These are phyloP conservation scores for Nicotiana paniculata DNA, from an alignment of 257 asterid genomes.

Conservation along the genomic window DNA sequence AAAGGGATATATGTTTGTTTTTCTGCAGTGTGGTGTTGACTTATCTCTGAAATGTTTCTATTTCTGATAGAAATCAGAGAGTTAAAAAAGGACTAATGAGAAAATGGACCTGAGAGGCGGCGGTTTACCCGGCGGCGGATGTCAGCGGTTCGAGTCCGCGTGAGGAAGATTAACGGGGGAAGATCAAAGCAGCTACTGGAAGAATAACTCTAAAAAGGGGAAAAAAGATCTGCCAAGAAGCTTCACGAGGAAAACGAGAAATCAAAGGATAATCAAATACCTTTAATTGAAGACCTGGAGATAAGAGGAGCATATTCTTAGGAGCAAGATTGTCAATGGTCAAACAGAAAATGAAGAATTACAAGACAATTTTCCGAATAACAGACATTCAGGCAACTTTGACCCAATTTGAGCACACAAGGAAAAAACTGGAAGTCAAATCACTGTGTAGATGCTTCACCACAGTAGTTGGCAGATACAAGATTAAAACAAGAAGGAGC, in stretches of 20 bases:
- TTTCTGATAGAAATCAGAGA: slow-evolving; percentile 4
- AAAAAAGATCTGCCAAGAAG: no score
- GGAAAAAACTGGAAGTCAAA: background rate
- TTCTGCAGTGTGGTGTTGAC: slow-evolving; percentile 13
- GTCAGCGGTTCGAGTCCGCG: no score
- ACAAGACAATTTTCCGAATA: background rate
- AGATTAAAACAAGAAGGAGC: background rate
- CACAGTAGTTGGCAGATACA: background rate
- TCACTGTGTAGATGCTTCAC: background rate
- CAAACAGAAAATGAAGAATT: no score
- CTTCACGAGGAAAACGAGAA: no score
- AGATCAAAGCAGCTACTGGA: no score
- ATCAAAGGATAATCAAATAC: no score
- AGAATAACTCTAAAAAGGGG: no score
- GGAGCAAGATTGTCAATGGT: no score
- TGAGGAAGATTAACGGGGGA: no score
- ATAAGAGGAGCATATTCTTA: no score
- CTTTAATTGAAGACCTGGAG: no score
- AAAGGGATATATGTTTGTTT: slow-evolving; percentile 21
- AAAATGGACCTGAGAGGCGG: background rate
- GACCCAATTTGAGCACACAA: background rate
- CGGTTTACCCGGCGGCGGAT: no score
- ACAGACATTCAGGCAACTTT: background rate
- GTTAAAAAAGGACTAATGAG: background rate
- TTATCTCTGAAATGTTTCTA: background rate